Percentiles rank a stretch among this genome's conserved stretches.
These are phyloP conservation scores for Dactylis glomerata DNA, from an alignment of 176 grass and related monocot genomes.

Conservation along the genomic window DNA sequence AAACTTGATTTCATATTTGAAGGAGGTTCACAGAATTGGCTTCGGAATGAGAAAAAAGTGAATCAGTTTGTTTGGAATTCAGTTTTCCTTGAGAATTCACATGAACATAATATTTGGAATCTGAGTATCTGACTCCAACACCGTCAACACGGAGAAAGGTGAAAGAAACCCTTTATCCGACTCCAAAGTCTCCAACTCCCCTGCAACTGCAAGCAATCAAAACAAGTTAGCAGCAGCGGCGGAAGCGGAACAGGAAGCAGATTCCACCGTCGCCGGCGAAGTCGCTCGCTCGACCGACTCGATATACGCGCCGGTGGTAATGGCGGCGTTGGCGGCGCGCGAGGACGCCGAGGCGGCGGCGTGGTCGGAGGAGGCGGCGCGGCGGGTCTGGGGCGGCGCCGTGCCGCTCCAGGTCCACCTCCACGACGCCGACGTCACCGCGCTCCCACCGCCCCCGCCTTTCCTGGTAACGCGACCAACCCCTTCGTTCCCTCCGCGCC, in stretches of 20 bases:
- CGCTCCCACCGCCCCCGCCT: slow-evolving; percentile 77
- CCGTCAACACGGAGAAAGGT: background rate
- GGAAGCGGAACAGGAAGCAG: background rate
- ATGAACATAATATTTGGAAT: background rate
- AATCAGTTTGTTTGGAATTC: background rate
- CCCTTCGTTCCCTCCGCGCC: background rate
- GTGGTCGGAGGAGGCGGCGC: slow-evolving; percentile 68
- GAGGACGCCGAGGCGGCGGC: slow-evolving; percentile 25
- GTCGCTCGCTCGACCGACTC: background rate
- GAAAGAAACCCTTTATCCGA: background rate
- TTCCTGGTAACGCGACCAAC: slow-evolving; percentile 46
- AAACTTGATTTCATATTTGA: too few relatives aligned
- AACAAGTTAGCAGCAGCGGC: background rate
- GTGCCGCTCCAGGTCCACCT: slow-evolving; percentile 95
- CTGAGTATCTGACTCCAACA: background rate
- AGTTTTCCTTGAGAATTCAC: background rate
- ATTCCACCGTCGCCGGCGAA: background rate
- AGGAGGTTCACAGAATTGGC: too few relatives aligned
- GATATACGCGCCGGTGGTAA: slow-evolving; percentile 25
- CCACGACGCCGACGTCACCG: slow-evolving; percentile 92
- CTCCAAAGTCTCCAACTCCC: background rate
- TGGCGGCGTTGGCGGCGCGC: slow-evolving; percentile 7
- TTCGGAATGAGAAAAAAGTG: too few relatives aligned
- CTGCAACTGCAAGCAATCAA: background rate
- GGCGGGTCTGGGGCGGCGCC: slow-evolving; percentile 70